Evolutionary conservation across 441 rosid species (phyloP).

Genomic region (Syzygium syzygioides): DNA sequence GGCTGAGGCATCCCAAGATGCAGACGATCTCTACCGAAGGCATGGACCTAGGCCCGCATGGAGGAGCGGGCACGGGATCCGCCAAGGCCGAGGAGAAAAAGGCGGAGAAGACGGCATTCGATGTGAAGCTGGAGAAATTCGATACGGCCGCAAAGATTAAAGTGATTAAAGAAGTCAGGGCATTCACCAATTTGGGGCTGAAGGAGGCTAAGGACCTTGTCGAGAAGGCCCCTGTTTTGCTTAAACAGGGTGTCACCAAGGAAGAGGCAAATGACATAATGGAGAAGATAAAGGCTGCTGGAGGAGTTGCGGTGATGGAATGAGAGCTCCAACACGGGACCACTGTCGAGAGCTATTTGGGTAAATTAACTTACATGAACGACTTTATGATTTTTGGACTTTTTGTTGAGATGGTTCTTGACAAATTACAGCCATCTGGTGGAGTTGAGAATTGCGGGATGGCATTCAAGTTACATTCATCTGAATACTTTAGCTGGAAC

Average conservation of each 20-base stretch:
- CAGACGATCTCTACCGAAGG: conserved; percentile 41
- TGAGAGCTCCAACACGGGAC: conserved; percentile 5
- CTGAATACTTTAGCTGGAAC: neutral
- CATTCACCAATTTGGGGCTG: conserved; percentile 53
- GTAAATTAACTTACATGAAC: neutral
- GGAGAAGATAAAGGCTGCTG: conserved; percentile 59
- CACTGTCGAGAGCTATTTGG: neutral
- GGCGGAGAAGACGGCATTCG: conserved; percentile 67
- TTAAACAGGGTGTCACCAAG: conserved; percentile 76
- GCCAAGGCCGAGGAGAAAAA: conserved; percentile 37
- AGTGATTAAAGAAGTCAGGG: conserved; percentile 67
- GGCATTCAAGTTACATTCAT: neutral
- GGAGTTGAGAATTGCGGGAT: neutral
- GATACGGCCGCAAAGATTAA: conserved; percentile 57
- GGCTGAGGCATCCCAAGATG: conserved; percentile 40
- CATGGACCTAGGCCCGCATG: conserved; percentile 36
- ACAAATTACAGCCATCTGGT: neutral
- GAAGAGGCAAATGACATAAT: conserved; percentile 60
- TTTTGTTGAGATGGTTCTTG: neutral
- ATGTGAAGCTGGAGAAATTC: conserved; percentile 68
- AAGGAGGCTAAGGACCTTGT: conserved; percentile 80
- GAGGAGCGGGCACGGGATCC: conserved; percentile 28
- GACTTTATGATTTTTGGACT: neutral
- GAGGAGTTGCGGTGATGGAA: conserved; percentile 71
- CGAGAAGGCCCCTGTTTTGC: conserved; percentile 54